Base-by-base conservation (phyloP, 2,329 filamentous ascomycete genomes). In the Sphaceloma murrayae region DNA sequence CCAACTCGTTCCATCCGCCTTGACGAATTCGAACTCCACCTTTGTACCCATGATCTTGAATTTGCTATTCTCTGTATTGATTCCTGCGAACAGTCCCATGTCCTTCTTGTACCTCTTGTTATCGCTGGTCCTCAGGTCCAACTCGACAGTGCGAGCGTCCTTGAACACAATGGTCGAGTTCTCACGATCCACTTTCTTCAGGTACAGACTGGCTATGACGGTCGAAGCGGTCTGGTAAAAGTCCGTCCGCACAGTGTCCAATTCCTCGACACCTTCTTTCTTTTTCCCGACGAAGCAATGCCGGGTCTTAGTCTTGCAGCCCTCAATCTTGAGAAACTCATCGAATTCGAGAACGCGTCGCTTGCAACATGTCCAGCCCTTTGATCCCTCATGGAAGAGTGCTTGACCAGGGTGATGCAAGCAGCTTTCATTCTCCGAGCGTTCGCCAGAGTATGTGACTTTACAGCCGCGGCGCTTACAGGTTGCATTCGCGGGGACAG, bases 331-430 rank as follows among this genome's bases (percentile, higher is more conserved):
- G 80, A 98, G 80, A 66, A 98, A 98, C 64, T 96, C 82, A 62
- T 98, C 88, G 63, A 98, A 98, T 60, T 98, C 91, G 48, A 98
- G 68, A 47, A 98, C 91, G 27, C 87, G 76, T 56, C 86, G 74
- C 75, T 96, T 96, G 68, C 91, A 98, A 70, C 91, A 98, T 48
- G 80, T 87, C 73, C 91, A 98, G 1, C 91, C 91, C 69, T 98
- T 98, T 67, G 85, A 94, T 26, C 91, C 91, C 68, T 98, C 91
- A 62, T 98, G 91, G 67, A 98, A 98, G 53, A 98, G 81, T 17
- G 91, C 85, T 16, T 75, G 77, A 3, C 91, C 91, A 0, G 91
- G 88, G 64, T 98, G 91, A 58, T 94, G 81, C 34, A 85, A 73
- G 60, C 91, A 98, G 49, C 77, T 72, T 68, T 95, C 88, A 1